Base-by-base conservation (phyloP, 164 flowering plant species). In the Taxillus chinensis region DNA sequence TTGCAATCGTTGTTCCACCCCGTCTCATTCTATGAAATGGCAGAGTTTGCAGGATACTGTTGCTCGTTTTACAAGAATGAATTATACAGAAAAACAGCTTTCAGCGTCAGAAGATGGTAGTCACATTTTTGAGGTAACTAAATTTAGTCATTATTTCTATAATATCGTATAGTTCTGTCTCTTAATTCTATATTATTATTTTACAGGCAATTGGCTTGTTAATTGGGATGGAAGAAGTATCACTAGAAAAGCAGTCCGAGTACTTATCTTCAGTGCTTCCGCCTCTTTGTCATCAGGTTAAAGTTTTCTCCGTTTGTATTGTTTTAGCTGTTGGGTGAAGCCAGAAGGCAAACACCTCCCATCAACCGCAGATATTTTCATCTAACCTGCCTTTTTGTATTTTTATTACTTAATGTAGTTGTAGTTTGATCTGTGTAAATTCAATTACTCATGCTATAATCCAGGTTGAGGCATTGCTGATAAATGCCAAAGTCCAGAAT, bases 211-310 rank as follows among this genome's bases (percentile, higher is more conserved):
- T 95, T 69, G 99, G 99, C 57, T 67, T 95, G 69, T 75, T 95
- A 68, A 86, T 91, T 73, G 99, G 99, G 59, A 87, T 89, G 96
- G 96, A 91, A 67, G 98, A 89, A 60, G 88, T 91, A 50, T 77
- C 93, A 13, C 75, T 62, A 48, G 95, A 85, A 64, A 95, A 91
- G 77, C 99, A 95, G 70, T 77, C 87, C 3, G 88, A 83, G 41
- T 95, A 91, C 75, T 89, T 95, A 5, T 78, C 96, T 55, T 77
- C 90, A 45, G 72, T 95, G 79, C 90, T 95, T 37, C 78, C 75
- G 67, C 99, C 99, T 69, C 92, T 95, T 63, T 91, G 96, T 71
- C 93, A 80, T 61, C 98, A 95, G 99, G 99, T 95, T 60, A 60
- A 8, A 16, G 41, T 72, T 41, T 39, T 59, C 57, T 45, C 52